Evolutionary conservation across 495 filamentous ascomycete genomes (phyloP).

Genomic region (Jackrogersella multiformis): DNA sequence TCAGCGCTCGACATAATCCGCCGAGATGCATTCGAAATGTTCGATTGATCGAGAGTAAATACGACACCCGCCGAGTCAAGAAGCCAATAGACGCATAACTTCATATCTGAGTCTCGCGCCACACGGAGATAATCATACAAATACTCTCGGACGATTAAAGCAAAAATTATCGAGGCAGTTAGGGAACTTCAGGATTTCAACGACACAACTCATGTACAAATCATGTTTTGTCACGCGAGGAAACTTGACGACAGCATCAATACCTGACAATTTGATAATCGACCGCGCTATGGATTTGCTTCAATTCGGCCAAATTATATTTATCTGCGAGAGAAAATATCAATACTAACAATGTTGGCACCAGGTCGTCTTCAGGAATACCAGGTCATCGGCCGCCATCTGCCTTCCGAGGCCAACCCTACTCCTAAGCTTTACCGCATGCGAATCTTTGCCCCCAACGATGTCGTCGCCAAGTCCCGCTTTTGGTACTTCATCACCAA

Average conservation of each 20-base stretch:
- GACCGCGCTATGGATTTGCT: neutral
- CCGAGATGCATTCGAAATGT: slow-evolving; percentile 6
- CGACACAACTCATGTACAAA: neutral
- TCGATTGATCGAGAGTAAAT: slow-evolving; percentile 13
- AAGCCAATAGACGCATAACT: neutral
- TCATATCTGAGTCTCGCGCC: neutral
- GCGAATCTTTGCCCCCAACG: slow-evolving; percentile 98
- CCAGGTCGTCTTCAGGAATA: slow-evolving; percentile 98
- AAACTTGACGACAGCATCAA: neutral
- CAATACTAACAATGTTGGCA: slow-evolving; percentile 35
- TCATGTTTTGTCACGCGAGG: neutral
- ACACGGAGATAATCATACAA: neutral
- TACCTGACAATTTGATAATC: neutral
- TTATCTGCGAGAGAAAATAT: neutral
- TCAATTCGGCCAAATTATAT: neutral
- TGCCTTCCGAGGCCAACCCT: slow-evolving; percentile 94
- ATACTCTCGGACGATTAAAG: neutral
- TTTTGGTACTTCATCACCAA: slow-evolving; percentile 99
- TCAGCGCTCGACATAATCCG: slow-evolving; percentile 3
- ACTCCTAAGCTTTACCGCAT: slow-evolving; percentile 99
- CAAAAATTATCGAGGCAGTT: neutral
- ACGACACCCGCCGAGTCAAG: neutral
- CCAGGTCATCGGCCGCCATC: slow-evolving; percentile 99
- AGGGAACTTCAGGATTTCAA: neutral
- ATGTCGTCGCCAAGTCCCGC: slow-evolving; percentile 96